These are phyloP conservation scores for Leccinellum luteum DNA, from an alignment of 768 basidiomycete species.

Conservation along the genomic window DNA sequence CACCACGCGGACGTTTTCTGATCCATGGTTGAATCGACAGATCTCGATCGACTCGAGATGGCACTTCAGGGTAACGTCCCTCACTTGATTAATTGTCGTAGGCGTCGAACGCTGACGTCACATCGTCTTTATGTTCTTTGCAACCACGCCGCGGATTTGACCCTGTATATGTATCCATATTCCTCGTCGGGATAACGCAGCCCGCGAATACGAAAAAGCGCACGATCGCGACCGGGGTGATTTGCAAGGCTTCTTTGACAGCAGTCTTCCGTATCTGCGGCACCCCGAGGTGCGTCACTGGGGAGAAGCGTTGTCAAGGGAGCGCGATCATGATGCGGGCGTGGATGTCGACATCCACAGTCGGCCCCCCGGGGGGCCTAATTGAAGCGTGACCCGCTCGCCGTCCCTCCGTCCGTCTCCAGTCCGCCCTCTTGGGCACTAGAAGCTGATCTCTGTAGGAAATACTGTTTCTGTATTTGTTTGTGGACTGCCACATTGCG, in stretches of 20 bases:
- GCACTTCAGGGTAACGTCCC: conserved; percentile 66
- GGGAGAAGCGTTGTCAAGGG: conserved; percentile 45
- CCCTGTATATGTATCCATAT: background rate
- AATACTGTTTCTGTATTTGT: too few relatives aligned
- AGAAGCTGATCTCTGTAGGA: too few relatives aligned
- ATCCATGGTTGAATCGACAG: conserved; percentile 34
- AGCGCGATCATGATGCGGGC: background rate
- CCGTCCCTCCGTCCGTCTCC: too few relatives aligned
- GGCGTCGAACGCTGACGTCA: background rate
- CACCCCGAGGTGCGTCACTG: conserved; percentile 74
- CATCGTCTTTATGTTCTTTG: too few relatives aligned
- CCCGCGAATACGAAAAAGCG: conserved; percentile 68
- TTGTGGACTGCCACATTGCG: too few relatives aligned
- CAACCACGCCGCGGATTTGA: too few relatives aligned
- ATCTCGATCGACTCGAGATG: conserved; percentile 87
- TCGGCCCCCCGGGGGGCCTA: too few relatives aligned
- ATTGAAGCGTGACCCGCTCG: too few relatives aligned
- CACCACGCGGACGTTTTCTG: background rate
- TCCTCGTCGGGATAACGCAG: conserved; percentile 33
- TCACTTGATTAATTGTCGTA: background rate
- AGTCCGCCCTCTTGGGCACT: too few relatives aligned
- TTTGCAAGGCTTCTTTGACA: conserved; percentile 79
- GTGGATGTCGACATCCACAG: background rate
- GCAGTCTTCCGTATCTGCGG: conserved; percentile 66
- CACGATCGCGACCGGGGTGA: conserved; percentile 39